Base-by-base conservation (phyloP, 208 protist species). In the Trypanosoma platydactyli region DNA sequence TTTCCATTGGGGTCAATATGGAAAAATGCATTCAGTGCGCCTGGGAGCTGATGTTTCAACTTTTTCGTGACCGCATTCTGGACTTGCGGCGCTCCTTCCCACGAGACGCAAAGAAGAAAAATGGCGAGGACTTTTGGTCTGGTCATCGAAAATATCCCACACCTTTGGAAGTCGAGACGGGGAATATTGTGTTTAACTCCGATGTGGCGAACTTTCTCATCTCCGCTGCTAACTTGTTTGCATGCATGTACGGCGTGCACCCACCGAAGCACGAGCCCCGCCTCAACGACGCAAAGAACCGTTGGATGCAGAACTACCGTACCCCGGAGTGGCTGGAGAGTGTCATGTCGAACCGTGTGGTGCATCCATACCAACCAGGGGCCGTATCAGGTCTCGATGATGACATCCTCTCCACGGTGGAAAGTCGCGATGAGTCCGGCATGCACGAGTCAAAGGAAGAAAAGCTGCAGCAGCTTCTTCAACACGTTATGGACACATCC, bases 1-100 rank as follows among this genome's bases (percentile, higher is more conserved):
- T 95, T 29, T 65, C 73, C 24, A 64, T 71, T 6, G 80, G 83
- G 30, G 79, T 86, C 12, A 82, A 68, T 44, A 90, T 95, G 76
- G 71, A 97, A 44, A 93, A 99, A 67, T 99, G 98, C 77, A 79
- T 98, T 11, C 67, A 81, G 41, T 96, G 98, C 88, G 98, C 97
- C 20, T 93, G 98, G 71, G 73, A 95, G 5, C 60, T 88, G 13
- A 97, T 99, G 71, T 94, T 99, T 79, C 81, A 94, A 54, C 76
- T 96, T 12, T 99, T 98, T 73, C 79, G 90, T 58, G 91, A 99
- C 71, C 83, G 88, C 18, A 99, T 99, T 75, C 57, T 83, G 53
- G 96, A 99, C 76, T 86, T 99, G 20, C 93, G 99, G 57, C 86
- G 83, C 42, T 94, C 95, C 60, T 99, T 99, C 80, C 99, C 99